These are phyloP conservation scores for Perkinsus olseni DNA, from an alignment of 169 alveolate species.

Conservation along the genomic window DNA sequence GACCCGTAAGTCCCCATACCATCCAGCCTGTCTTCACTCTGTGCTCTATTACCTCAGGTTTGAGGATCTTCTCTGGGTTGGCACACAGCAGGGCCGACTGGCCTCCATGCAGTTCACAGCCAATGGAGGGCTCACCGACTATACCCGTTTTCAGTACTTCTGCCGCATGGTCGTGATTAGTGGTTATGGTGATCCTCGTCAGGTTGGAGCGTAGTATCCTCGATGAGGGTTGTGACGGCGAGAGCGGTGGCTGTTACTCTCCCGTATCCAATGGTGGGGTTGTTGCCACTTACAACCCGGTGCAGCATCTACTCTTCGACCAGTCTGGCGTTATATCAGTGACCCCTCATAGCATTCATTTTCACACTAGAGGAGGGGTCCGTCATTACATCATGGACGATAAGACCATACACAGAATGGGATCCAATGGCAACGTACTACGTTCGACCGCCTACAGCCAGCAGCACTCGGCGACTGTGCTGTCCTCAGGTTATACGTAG, in stretches of 20 bases:
- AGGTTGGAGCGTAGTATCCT: background rate
- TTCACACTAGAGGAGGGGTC: background rate
- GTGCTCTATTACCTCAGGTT: background rate
- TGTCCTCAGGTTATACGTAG: background rate
- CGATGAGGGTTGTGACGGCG: background rate
- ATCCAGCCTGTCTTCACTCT: background rate
- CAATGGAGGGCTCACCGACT: background rate
- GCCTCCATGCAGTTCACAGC: background rate
- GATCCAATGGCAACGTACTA: background rate
- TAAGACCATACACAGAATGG: background rate
- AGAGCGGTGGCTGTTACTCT: background rate
- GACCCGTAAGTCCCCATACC: background rate
- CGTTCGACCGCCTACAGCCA: background rate
- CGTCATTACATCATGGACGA: background rate
- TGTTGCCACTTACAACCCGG: background rate
- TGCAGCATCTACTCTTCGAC: background rate
- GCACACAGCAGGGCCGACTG: background rate
- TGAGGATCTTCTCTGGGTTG: background rate
- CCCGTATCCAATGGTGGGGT: background rate
- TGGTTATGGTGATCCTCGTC: background rate
- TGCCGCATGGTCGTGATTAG: background rate
- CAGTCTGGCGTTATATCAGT: background rate
- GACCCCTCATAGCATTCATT: background rate
- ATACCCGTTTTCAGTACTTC: background rate
- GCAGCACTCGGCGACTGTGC: background rate